Percentiles rank a stretch among this genome's conserved stretches.
Conservation (phyloP, 2,329 filamentous ascomycete species). For the Neobulgaria alba region DNA sequence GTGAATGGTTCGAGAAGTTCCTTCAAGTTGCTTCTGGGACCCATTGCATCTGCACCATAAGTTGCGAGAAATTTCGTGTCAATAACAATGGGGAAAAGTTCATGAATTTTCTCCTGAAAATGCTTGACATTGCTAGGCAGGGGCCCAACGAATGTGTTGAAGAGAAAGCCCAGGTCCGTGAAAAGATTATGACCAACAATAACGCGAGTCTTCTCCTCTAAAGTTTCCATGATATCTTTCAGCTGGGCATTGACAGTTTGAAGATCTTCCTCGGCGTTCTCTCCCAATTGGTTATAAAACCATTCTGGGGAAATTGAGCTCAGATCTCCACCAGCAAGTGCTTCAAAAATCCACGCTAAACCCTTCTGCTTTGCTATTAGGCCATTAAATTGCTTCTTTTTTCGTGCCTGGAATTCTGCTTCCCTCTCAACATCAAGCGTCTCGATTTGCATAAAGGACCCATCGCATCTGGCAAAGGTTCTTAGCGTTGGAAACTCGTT, state of each 20-base stretch:
- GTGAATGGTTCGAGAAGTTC: slow-evolving; percentile 38
- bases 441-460: slow-evolving; percentile 27
- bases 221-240: slow-evolving; percentile 12
- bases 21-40: slow-evolving; percentile 37
- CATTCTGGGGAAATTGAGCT: slow-evolving; percentile 26
- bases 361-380: slow-evolving; percentile 21
- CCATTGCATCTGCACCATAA: slow-evolving; percentile 27
- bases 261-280: slow-evolving; percentile 22
- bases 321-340: slow-evolving; percentile 25
- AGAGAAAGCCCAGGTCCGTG: slow-evolving; percentile 55
- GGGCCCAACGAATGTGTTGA: slow-evolving; percentile 50
- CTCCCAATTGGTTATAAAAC: slow-evolving; percentile 34
- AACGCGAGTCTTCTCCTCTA: slow-evolving; percentile 30
- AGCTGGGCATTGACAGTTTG: slow-evolving; percentile 32
- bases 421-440: slow-evolving; percentile 19
- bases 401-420: slow-evolving; percentile 6
- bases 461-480: slow-evolving; percentile 19
- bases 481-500: slow-evolving; percentile 42
- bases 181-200: slow-evolving; percentile 59
- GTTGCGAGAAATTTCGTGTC: slow-evolving; percentile 53
- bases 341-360: slow-evolving; percentile 28
- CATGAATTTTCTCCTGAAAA: slow-evolving; percentile 43
- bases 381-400: slow-evolving; percentile 15
- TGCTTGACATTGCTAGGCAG: slow-evolving; percentile 45
- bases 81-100: slow-evolving; percentile 39